Evolutionary conservation across 768 basidiomycete species (phyloP), one percentile per base, ranked within the genome.

Genomic region (Asterophora lycoperdoides): DNA sequence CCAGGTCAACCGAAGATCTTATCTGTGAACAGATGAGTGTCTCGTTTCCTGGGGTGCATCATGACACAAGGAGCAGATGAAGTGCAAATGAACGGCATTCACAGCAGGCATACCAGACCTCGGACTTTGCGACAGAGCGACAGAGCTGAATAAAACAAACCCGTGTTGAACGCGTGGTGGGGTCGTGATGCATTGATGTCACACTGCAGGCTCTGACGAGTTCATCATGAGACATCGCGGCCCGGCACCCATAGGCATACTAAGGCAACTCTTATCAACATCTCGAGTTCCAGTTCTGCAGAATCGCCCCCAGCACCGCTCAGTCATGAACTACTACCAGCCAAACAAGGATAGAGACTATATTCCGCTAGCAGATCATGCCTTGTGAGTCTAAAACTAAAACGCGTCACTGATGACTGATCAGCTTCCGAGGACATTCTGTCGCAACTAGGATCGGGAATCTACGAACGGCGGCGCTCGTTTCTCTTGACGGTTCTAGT

Each of bases 401-500:
- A 9, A 5, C 34, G 20, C 43, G 53, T 33, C 38, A 45, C 18
- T 51, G 52, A 34, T 15, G 35, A 14, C 8, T 41, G 46, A 28
- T 26, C 23, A 23, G 19, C 39, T 15, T 48, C 38, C 36, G 23
- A 23, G 23, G 6, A 6, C 45, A 52, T 34, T 28, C 56, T 60
- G 34, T 48, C 4, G 26, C 2, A 54, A 10, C 13, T 47, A 90
- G 89, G 38, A 91, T 92, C 49, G 90, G 89, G 8, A 92, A 92
- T 62, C 67, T 92, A 51, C 78, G 84, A 46, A 92, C 89, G 1
- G 89, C 90, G 36, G 89, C 90, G 8, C 67, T 93, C 64, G 76
- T 92, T 64, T 89, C 86, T 69, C 71, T 85, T 39, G 89, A 91
- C 66, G 89, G 88, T 28, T 91, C 89, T 9, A 79, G 88, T 90